A percentile compares a stretch with the other conserved stretches of the same genome.
phyloP scores from a whole-genome alignment of 169 alveolate species.

The Hepatocystis sp. region DNA sequence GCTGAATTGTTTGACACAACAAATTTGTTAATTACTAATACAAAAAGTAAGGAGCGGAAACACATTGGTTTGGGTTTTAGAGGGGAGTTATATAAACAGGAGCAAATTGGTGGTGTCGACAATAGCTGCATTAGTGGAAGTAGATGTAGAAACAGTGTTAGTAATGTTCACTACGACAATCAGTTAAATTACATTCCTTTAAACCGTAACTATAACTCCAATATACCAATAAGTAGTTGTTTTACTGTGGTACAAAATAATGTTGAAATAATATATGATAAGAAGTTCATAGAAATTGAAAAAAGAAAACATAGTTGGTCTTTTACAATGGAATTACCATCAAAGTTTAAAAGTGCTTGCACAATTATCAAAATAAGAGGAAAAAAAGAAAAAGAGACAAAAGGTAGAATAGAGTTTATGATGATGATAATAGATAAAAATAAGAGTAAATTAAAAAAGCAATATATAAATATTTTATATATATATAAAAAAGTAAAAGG shows the following conservation, averaged over 20 bases:
- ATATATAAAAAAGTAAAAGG: slow-evolving; percentile 30
- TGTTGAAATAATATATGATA: slow-evolving; percentile 8
- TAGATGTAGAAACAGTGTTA: too few relatives aligned
- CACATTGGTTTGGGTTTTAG: not conserved
- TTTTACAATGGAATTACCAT: not conserved
- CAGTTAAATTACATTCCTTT: too few relatives aligned
- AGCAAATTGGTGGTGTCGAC: too few relatives aligned
- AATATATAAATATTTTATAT: too few relatives aligned
- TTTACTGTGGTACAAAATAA: slow-evolving; percentile 11
- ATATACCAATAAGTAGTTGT: slow-evolving; percentile 12
- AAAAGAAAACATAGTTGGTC: not conserved
- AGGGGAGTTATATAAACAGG: not conserved
- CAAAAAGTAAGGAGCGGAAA: not conserved
- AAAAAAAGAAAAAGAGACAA: slow-evolving; percentile 10
- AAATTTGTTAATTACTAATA: not conserved
- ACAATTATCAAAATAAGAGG: slow-evolving; percentile 22
- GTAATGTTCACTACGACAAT: too few relatives aligned
- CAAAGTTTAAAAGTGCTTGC: slow-evolving; percentile 19
- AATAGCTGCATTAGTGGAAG: too few relatives aligned
- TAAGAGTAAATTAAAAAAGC: too few relatives aligned
- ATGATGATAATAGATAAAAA: too few relatives aligned
- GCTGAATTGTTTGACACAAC: not conserved
- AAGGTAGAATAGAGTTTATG: not conserved
- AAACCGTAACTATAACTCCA: too few relatives aligned
- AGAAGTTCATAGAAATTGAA: not conserved